Conservation (phyloP, 2,329 filamentous ascomycete species). For the Aschersonia sp. region DNA sequence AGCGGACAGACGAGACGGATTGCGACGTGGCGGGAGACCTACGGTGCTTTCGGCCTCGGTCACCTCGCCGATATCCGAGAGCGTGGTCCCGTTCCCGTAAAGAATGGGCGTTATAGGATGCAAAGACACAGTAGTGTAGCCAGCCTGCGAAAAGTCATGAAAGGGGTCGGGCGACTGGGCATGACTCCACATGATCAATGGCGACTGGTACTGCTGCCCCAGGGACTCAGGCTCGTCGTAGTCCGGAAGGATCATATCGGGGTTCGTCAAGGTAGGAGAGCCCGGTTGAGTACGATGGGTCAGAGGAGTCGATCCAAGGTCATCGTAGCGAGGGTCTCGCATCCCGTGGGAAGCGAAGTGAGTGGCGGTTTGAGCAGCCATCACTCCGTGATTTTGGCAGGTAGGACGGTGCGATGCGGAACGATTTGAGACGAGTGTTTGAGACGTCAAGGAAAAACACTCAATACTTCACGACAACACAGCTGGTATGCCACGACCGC, state of each 20-base stretch:
- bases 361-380: constrained; percentile 17
- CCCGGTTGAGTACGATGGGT: constrained; percentile 40
- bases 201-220: constrained; percentile 34
- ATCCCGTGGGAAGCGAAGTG: constrained; percentile 12
- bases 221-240: constrained; percentile 44
- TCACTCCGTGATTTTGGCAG: constrained; percentile 4
- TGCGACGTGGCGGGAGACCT: constrained; percentile 25
- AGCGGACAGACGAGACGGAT: constrained; percentile 19
- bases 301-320: constrained; percentile 10
- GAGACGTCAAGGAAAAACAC: no score
- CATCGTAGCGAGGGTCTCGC: constrained; percentile 15
- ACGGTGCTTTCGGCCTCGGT: constrained; percentile 37
- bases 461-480: no score
- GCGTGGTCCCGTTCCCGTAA: constrained; percentile 55
- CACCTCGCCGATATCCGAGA: constrained; percentile 49
- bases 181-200: constrained; percentile 38
- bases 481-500: no score
- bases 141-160: constrained; percentile 24
- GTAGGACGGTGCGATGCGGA: not conserved
- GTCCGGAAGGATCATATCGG: constrained; percentile 85
- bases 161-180: constrained; percentile 23
- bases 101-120: constrained; percentile 49
- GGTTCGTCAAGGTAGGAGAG: constrained; percentile 81
- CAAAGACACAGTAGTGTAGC: constrained; percentile 27
- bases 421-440: no score